Base-by-base conservation (phyloP, 306 rosid genomes). In the Lathyrus aphaca region DNA sequence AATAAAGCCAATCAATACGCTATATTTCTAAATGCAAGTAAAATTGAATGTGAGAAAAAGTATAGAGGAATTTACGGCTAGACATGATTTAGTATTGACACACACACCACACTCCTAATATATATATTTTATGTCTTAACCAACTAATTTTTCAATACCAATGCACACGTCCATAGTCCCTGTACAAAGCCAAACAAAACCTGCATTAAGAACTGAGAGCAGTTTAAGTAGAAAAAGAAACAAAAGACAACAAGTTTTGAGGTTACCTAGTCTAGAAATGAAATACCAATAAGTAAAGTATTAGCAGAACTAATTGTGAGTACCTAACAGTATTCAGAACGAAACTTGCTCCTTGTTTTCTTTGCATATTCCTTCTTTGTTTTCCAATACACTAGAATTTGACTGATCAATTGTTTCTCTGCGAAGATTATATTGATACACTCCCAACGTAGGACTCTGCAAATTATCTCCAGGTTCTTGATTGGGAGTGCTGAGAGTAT, bases 281-380 rank as follows among this genome's bases (percentile, higher is more conserved):
- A 18, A 66, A 40, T 57, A 19, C 46, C 46, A 32, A 42, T 11
- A 39, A 38, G 43, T 13, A 40, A 39, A 68, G n/a, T n/a, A n/a
- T n/a, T n/a, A 4, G 67, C 53, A 75, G 48, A 40, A 68, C 45
- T 54, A 21, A 18, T 16, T 57, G 64, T 10, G 16, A 38, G 57
- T 71, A 87, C 91, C 88, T 84, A 76, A 71, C 74, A 32, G 53
- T 18, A 39, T 40, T 75, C 56, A 18, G 29, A 5, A 75, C 49
- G 75, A 60, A 80, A 75, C 79, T 29, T 57, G 72, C 38, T 74
- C 85, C 42, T 50, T 77, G 73, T 68, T 69, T 70, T 60, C 82
- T 43, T 67, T 30, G 74, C 64, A 75, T 69, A 77, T 59, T 46
- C 69, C 77, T 71, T 75, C 76, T 10, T 60, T 29, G 39, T 69